Conservation (phyloP, 306 rosid genomes). For the Aeschynomene evenia region DNA sequence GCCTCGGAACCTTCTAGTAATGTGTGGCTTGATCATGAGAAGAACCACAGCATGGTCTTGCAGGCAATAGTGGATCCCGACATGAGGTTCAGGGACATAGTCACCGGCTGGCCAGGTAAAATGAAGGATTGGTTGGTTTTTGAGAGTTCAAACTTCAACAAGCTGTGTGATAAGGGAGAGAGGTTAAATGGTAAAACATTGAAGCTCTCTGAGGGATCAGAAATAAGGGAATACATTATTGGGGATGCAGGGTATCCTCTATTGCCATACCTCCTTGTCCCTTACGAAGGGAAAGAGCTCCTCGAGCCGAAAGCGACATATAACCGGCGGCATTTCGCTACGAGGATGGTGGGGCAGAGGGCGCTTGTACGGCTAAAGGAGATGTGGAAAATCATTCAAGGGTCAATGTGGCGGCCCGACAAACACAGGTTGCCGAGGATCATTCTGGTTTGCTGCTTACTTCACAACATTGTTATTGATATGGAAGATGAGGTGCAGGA, state of each 20-base stretch:
- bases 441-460: slow-evolving; percentile 85
- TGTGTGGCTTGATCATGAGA: slow-evolving; percentile 81
- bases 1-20: slow-evolving; percentile 60
- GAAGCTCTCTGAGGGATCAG: slow-evolving; percentile 50
- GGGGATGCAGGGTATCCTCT: slow-evolving; percentile 88
- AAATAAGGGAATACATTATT: slow-evolving; percentile 68
- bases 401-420: slow-evolving; percentile 96
- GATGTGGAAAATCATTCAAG: slow-evolving; percentile 85
- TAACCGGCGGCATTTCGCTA: slow-evolving; percentile 60
- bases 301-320: slow-evolving; percentile 52
- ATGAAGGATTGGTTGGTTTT: slow-evolving; percentile 70
- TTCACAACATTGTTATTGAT: slow-evolving; percentile 83
- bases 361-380: slow-evolving; percentile 79
- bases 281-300: slow-evolving; percentile 72
- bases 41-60: slow-evolving; percentile 89
- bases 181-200: slow-evolving; percentile 64
- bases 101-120: slow-evolving; percentile 89
- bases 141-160: slow-evolving; percentile 63
- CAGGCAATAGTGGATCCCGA: slow-evolving; percentile 89
- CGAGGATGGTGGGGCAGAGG: slow-evolving; percentile 66
- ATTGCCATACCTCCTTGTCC: slow-evolving; percentile 73
- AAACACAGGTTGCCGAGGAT: slow-evolving; percentile 85
- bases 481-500: slow-evolving; percentile 61
- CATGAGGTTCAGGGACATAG: slow-evolving; percentile 82
- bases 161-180: slow-evolving; percentile 67